These are phyloP conservation scores for Talaromyces sp. DNA, from an alignment of 2,329 filamentous ascomycete species.

Conservation along the genomic window DNA sequence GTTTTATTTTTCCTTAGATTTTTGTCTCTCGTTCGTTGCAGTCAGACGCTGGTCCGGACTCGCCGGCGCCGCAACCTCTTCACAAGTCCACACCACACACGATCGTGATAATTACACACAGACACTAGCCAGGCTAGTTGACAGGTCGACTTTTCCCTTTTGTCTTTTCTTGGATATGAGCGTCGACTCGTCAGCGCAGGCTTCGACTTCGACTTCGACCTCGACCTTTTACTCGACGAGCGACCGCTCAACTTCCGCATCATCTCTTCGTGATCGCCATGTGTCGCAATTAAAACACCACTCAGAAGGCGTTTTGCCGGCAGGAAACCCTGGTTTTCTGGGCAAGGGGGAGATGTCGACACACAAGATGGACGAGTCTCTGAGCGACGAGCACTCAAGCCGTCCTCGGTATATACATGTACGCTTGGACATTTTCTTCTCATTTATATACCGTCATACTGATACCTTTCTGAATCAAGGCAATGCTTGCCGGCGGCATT, in stretches of 20 bases:
- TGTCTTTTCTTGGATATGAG: slow-evolving; percentile 47
- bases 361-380: not conserved
- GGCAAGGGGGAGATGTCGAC: not conserved
- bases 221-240: slow-evolving; percentile 20
- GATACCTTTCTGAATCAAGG: slow-evolving; percentile 45
- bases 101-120: not conserved
- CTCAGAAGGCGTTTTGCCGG: slow-evolving; percentile 1
- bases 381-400: slow-evolving; percentile 48
- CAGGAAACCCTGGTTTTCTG: not conserved
- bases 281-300: slow-evolving; percentile 24
- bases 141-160: not conserved
- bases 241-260: not conserved
- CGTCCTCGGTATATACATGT: slow-evolving; percentile 63
- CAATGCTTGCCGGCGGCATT: slow-evolving; percentile 90
- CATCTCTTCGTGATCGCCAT: slow-evolving; percentile 18
- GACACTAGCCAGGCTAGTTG: not conserved
- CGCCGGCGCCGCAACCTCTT: not conserved
- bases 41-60: not conserved
- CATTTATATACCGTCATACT: not conserved
- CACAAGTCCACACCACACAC: not conserved
- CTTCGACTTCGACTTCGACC: slow-evolving; percentile 38
- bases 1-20: not conserved
- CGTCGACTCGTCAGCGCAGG: slow-evolving; percentile 49
- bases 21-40: not conserved
- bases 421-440: slow-evolving; percentile 26